Evolutionary conservation across 2,329 filamentous ascomycete species (phyloP).

Genomic region (Didymella glomerata): DNA sequence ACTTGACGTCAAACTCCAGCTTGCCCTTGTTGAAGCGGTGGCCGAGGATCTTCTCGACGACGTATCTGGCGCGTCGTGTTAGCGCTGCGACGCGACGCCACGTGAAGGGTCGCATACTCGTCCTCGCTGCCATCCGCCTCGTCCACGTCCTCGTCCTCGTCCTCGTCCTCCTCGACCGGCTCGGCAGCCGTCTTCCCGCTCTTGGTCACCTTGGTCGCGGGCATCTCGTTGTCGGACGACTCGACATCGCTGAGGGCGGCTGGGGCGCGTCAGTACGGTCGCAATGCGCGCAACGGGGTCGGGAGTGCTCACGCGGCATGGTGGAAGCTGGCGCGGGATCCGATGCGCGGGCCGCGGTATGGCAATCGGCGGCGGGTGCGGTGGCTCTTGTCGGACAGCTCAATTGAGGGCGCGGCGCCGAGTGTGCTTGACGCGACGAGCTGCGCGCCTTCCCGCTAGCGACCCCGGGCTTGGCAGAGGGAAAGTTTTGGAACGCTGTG

Average conservation of each 20-base stretch:
- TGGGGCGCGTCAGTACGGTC: slow-evolving; percentile 35
- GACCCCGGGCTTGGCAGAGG: slow-evolving; percentile 28
- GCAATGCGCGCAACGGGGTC: slow-evolving; percentile 8
- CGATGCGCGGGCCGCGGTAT: not conserved
- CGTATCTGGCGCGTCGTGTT: slow-evolving; percentile 62
- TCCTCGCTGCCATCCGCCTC: slow-evolving; percentile 54
- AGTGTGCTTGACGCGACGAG: slow-evolving; percentile 10
- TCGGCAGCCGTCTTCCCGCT: slow-evolving; percentile 13
- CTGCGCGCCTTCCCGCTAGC: slow-evolving; percentile 5
- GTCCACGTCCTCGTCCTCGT: slow-evolving; percentile 8
- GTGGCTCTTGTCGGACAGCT: slow-evolving; percentile 1
- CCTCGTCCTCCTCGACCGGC: slow-evolving; percentile 35
- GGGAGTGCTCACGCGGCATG: slow-evolving; percentile 49
- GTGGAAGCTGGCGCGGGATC: slow-evolving; percentile 25
- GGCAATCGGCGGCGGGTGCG: not conserved
- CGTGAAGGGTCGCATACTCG: slow-evolving; percentile 51
- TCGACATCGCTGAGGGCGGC: slow-evolving; percentile 54
- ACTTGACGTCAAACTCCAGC: slow-evolving; percentile 75
- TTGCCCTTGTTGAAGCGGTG: slow-evolving; percentile 63
- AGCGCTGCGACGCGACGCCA: slow-evolving; percentile 23
- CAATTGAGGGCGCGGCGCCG: not conserved
- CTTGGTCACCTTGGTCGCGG: slow-evolving; percentile 36
- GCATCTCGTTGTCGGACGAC: slow-evolving; percentile 45
- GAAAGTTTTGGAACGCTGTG: slow-evolving; percentile 41
- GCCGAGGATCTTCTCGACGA: slow-evolving; percentile 76